Evolutionary conservation across 768 basidiomycete species (phyloP).

Genomic region (Steccherinum ochraceum): DNA sequence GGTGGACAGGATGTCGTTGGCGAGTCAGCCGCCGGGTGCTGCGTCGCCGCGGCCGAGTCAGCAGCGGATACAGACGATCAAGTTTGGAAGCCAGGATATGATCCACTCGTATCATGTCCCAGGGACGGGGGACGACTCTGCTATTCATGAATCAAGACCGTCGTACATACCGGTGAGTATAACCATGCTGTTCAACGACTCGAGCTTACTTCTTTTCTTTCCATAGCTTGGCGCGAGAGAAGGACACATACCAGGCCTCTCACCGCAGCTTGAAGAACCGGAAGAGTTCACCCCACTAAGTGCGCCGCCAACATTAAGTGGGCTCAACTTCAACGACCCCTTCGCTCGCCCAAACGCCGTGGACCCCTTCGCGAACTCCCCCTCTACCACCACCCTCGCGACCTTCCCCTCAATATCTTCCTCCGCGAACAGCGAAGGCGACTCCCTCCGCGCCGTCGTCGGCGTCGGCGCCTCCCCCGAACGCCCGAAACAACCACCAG

Average conservation of each 20-base stretch:
- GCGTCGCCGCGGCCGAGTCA: conserved; percentile 16
- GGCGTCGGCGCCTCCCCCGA: background rate
- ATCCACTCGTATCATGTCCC: conserved; percentile 63
- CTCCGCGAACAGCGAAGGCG: background rate
- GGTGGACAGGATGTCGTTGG: conserved; percentile 32
- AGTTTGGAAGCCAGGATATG: conserved; percentile 68
- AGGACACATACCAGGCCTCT: too few relatives aligned
- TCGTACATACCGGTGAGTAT: background rate
- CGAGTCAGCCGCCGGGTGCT: conserved; percentile 24
- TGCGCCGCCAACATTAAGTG: conserved; percentile 5
- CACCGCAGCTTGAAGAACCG: too few relatives aligned
- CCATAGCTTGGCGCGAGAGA: too few relatives aligned
- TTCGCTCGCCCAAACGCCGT: conserved; percentile 8
- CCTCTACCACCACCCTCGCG: conserved; percentile 16
- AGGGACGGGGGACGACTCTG: conserved; percentile 19
- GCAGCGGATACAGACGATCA: conserved; percentile 51
- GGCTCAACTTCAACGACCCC: conserved; percentile 1
- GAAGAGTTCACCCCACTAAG: background rate
- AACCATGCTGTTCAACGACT: background rate
- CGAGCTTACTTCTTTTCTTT: background rate
- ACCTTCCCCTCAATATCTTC: conserved; percentile 15
- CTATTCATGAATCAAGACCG: conserved; percentile 18
- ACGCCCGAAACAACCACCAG: background rate
- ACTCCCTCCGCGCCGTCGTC: background rate
- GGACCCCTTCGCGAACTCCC: conserved; percentile 13